Evolutionary conservation across 306 rosid species (phyloP).

Genomic region (Hippophae gyantsensis): DNA sequence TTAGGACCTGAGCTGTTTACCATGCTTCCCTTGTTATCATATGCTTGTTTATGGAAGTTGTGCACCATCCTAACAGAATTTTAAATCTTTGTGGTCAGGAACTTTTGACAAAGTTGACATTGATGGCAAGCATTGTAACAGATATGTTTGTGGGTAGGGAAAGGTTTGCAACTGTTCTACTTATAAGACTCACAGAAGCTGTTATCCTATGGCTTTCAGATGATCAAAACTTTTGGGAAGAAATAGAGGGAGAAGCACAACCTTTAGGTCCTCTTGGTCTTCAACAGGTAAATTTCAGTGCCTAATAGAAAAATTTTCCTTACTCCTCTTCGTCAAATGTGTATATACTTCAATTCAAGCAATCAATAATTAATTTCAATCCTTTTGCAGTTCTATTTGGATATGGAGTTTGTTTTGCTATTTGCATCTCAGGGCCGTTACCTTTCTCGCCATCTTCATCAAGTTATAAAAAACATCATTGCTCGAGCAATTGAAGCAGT

Average conservation of each 20-base stretch:
- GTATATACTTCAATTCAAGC: not conserved
- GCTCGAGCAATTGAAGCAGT: conserved; percentile 63
- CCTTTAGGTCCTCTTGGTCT: conserved; percentile 84
- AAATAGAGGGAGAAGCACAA: conserved; percentile 47
- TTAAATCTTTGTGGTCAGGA: conserved; percentile 25
- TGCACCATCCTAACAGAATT: not conserved
- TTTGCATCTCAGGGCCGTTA: conserved; percentile 87
- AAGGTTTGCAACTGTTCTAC: conserved; percentile 70
- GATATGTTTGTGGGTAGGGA: conserved; percentile 84
- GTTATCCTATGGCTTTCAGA: conserved; percentile 78
- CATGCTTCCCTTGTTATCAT: not conserved
- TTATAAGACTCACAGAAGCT: conserved; percentile 84
- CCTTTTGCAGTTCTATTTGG: conserved; percentile 66
- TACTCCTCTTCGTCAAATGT: not conserved
- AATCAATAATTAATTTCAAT: not conserved
- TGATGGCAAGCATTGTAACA: conserved; percentile 50
- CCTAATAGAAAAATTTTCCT: too few species aligned
- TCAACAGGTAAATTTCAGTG: conserved; percentile 52
- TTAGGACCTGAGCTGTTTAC: not conserved
- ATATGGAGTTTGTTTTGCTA: conserved; percentile 87
- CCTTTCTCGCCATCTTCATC: conserved; percentile 72
- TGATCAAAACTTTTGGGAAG: conserved; percentile 86
- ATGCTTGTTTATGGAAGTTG: not conserved
- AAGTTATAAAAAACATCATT: conserved; percentile 65
- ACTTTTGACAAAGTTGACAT: conserved; percentile 45